A percentile compares a stretch with the other conserved stretches of the same genome.
Evolutionary conservation across 106 monocot genomes (phyloP).

Genomic region (Iris macrosiphon): DNA sequence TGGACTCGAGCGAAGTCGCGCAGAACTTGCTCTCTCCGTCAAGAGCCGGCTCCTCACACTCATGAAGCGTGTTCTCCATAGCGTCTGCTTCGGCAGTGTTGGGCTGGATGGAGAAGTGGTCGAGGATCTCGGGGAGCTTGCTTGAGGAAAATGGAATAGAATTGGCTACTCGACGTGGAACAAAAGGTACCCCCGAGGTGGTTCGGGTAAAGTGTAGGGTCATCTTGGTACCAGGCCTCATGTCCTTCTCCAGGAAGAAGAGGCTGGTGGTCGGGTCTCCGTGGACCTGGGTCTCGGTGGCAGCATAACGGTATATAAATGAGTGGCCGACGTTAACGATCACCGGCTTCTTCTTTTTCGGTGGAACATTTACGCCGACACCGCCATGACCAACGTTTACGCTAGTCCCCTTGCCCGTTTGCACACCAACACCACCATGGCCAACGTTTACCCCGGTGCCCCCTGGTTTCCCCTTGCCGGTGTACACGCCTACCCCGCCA

Average conservation of each 20-base stretch:
- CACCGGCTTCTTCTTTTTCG: neutral
- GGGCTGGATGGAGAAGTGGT: slow-evolving; percentile 32
- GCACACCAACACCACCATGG: slow-evolving; percentile 16
- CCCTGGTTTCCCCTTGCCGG: slow-evolving; percentile 15
- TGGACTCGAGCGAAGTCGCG: slow-evolving; percentile 67
- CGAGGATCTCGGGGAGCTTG: too few species aligned
- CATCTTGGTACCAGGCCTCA: slow-evolving; percentile 15
- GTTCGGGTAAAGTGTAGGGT: slow-evolving; percentile 1
- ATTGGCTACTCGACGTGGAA: slow-evolving; percentile 26
- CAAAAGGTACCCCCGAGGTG: slow-evolving; percentile 3
- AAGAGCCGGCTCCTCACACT: neutral
- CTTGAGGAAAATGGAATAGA: slow-evolving; percentile 42
- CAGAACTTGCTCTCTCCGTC: slow-evolving; percentile 33
- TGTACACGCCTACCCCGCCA: slow-evolving; percentile 15
- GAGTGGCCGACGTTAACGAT: slow-evolving; percentile 17
- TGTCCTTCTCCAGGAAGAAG: slow-evolving; percentile 47
- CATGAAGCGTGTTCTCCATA: slow-evolving; percentile 29
- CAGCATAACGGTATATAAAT: slow-evolving; percentile 23
- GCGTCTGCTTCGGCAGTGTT: slow-evolving; percentile 14
- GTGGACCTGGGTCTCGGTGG: slow-evolving; percentile 24
- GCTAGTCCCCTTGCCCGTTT: slow-evolving; percentile 9
- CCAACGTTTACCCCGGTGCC: slow-evolving; percentile 21
- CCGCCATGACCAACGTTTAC: slow-evolving; percentile 19
- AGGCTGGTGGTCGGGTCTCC: too few species aligned
- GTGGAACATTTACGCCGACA: slow-evolving; percentile 13